These are phyloP conservation scores for Extremus antarcticus DNA, from an alignment of 495 filamentous ascomycete genomes.

Conservation along the genomic window DNA sequence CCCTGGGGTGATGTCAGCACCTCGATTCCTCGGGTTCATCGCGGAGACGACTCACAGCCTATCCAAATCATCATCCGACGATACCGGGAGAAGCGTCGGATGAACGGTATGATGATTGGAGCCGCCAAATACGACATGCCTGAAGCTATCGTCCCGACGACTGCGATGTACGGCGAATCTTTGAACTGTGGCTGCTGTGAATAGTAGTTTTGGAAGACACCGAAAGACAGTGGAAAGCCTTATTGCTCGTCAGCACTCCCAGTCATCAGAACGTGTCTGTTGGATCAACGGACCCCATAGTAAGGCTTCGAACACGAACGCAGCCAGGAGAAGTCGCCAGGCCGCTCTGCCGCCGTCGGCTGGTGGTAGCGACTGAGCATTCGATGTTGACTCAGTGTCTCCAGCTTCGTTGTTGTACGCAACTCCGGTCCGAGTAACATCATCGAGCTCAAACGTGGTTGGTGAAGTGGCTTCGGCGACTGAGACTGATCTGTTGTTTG, in stretches of 20 bases:
- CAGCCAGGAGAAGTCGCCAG: slow-evolving; percentile 10
- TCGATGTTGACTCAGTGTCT: neutral
- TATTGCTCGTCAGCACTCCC: neutral
- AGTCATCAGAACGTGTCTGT: neutral
- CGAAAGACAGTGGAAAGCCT: slow-evolving; percentile 32
- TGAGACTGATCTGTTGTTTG: neutral
- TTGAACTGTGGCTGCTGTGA: slow-evolving; percentile 25
- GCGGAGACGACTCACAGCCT: slow-evolving; percentile 20
- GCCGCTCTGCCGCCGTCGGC: slow-evolving; percentile 7
- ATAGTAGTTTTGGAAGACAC: slow-evolving; percentile 33
- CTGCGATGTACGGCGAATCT: slow-evolving; percentile 22
- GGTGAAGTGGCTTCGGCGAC: neutral
- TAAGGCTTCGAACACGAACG: slow-evolving; percentile 13
- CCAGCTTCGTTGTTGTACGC: neutral
- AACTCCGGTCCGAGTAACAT: neutral
- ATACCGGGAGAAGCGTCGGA: slow-evolving; percentile 23
- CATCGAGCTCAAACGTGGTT: neutral
- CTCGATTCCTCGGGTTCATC: neutral
- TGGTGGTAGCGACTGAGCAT: slow-evolving; percentile 1
- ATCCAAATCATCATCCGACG: slow-evolving; percentile 26
- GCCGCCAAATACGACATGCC: slow-evolving; percentile 27
- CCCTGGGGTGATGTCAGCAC: slow-evolving; percentile 5
- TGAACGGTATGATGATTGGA: slow-evolving; percentile 23
- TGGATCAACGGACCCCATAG: slow-evolving; percentile 7
- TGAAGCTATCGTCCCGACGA: slow-evolving; percentile 28